Percentiles rank a stretch among this genome's conserved stretches.
Conservation (phyloP, 2,329 filamentous ascomycete genomes). For the Diaporthe capsici region DNA sequence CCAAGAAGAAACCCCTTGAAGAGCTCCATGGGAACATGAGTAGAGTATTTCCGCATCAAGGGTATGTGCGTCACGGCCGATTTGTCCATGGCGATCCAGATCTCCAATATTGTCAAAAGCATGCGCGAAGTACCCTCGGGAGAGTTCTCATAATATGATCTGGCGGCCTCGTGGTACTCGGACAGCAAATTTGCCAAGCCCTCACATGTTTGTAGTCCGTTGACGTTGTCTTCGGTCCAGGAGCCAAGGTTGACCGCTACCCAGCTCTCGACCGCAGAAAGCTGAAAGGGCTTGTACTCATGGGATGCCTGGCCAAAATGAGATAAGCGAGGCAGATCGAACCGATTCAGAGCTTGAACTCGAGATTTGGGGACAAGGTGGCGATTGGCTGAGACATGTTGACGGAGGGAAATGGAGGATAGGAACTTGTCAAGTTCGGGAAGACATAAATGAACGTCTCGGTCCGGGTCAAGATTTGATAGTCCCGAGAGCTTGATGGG, state of each 20-base stretch:
- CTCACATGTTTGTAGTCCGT: neutral
- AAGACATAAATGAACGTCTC: conserved; percentile 32
- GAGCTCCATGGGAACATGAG: conserved; percentile 56
- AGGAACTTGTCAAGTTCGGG: conserved; percentile 16
- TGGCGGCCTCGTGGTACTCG: conserved; percentile 51
- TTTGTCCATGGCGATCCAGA: conserved; percentile 72
- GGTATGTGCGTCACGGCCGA: conserved; percentile 54
- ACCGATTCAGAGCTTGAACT: neutral
- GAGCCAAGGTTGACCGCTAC: neutral
- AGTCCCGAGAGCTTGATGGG: conserved; percentile 22
- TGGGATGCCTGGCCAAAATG: conserved; percentile 55
- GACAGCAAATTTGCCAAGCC: conserved; percentile 44
- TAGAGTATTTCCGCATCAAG: conserved; percentile 61
- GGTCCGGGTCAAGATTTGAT: neutral
- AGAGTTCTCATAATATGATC: conserved; percentile 52
- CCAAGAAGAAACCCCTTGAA: conserved; percentile 62
- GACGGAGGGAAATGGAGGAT: neutral
- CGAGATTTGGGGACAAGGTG: no score
- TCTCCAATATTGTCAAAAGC: conserved; percentile 67
- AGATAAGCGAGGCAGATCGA: conserved; percentile 53
- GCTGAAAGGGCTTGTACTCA: conserved; percentile 53
- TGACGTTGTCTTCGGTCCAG: neutral
- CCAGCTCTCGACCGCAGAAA: neutral
- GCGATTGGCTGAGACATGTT: neutral
- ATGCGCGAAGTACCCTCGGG: conserved; percentile 67